Conservation (phyloP, 1,284 basidiomycete genomes). For the Phlebopus sp. region DNA sequence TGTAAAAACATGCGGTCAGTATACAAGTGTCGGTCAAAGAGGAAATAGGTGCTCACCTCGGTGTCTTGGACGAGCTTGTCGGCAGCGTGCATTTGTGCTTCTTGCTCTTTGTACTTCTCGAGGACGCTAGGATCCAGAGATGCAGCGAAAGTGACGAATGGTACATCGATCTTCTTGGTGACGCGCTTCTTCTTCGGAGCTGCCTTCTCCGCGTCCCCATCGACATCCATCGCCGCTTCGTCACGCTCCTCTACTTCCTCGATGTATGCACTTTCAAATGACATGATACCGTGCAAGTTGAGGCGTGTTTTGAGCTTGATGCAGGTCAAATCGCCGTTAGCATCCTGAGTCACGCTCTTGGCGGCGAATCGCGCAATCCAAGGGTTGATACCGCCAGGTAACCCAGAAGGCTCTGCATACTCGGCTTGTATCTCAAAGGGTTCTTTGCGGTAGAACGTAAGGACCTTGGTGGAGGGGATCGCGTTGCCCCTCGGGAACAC, state of each 20-base stretch:
- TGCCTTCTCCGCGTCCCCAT: slow-evolving; percentile 49
- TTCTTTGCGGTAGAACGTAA: slow-evolving; percentile 90
- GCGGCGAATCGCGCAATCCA: slow-evolving; percentile 80
- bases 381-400: slow-evolving; percentile 81
- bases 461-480: slow-evolving; percentile 89
- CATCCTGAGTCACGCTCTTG: slow-evolving; percentile 70
- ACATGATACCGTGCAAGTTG: slow-evolving; percentile 81
- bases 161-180: slow-evolving; percentile 78
- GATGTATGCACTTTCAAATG: slow-evolving; percentile 81
- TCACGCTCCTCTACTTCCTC: slow-evolving; percentile 84
- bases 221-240: slow-evolving; percentile 64
- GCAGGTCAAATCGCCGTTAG: slow-evolving; percentile 69
- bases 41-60: slow-evolving; percentile 57
- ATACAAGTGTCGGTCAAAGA: not conserved
- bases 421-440: slow-evolving; percentile 83
- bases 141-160: slow-evolving; percentile 63
- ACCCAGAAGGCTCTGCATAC: slow-evolving; percentile 66
- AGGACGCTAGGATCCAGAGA: slow-evolving; percentile 62
- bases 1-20: not conserved
- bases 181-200: slow-evolving; percentile 81
- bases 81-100: slow-evolving; percentile 81
- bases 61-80: slow-evolving; percentile 96
- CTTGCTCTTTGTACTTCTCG: slow-evolving; percentile 71
- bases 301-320: slow-evolving; percentile 90
- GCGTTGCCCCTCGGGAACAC: slow-evolving; percentile 83